phyloP scores from a whole-genome alignment of 208 protist genomes.

The Trichomonas tenax region DNA sequence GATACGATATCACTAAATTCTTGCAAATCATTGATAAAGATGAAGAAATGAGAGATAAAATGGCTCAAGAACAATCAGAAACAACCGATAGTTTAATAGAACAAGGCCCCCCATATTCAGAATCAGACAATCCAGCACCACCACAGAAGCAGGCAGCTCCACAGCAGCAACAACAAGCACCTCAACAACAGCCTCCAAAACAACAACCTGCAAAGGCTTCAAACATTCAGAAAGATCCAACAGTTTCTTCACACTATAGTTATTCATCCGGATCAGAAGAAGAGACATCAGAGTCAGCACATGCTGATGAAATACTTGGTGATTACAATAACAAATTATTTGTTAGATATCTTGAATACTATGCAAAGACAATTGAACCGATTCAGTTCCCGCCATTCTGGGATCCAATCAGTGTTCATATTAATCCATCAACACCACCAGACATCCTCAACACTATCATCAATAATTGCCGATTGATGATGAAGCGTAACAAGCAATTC shows the following conservation, averaged over 20 bases:
- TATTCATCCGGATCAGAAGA: background rate
- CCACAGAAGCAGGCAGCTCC: background rate
- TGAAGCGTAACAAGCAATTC: background rate
- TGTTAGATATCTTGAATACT: background rate
- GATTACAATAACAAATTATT: background rate
- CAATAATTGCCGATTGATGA: background rate
- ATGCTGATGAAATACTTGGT: background rate
- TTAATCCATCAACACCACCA: background rate
- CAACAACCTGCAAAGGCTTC: background rate
- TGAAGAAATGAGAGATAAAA: slow-evolving; percentile 1
- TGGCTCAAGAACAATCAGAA: background rate
- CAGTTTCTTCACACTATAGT: background rate
- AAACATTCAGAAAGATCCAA: background rate
- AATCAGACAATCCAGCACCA: background rate
- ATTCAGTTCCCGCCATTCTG: background rate
- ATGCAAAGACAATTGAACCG: background rate
- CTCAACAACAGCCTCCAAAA: background rate
- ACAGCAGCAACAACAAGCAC: background rate
- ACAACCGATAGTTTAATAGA: background rate
- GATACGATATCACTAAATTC: background rate
- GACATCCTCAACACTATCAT: background rate
- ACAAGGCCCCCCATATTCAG: background rate
- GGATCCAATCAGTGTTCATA: background rate
- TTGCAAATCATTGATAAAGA: background rate
- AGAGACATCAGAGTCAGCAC: background rate